phyloP scores from a whole-genome alignment of 148 eudicot genomes.

The Cornus suecica region DNA sequence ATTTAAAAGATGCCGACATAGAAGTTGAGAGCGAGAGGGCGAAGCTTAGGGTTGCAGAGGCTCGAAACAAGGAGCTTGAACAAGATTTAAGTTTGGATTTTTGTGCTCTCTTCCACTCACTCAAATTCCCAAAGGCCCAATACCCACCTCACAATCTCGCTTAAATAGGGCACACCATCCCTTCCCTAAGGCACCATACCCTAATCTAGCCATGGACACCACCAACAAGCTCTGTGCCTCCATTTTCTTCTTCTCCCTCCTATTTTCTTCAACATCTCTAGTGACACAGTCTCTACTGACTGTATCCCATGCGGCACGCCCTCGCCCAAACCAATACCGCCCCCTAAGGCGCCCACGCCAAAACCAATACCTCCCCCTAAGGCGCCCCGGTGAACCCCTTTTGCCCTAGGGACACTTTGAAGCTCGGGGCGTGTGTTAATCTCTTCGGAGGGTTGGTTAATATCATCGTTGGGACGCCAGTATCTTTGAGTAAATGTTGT shows the following conservation, averaged over 20 bases:
- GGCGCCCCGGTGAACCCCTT: conserved; percentile 21
- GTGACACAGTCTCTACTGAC: conserved; percentile 14
- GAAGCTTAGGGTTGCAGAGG: conserved; percentile 63
- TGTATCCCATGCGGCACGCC: conserved; percentile 24
- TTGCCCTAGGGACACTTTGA: conserved; percentile 44
- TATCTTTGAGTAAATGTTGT: conserved; percentile 35
- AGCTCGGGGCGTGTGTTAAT: conserved; percentile 43
- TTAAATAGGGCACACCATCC: not conserved
- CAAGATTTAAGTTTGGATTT: conserved; percentile 43
- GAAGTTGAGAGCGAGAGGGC: conserved; percentile 73
- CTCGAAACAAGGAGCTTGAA: conserved; percentile 65
- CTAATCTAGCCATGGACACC: not conserved
- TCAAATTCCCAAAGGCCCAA: not conserved
- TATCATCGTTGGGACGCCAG: conserved; percentile 23
- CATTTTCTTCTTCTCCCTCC: conserved; percentile 20
- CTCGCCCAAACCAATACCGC: conserved; percentile 18
- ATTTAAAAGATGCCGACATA: conserved; percentile 54
- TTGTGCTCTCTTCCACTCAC: not conserved
- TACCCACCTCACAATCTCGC: not conserved
- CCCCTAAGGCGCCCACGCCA: conserved; percentile 19
- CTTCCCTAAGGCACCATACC: not conserved
- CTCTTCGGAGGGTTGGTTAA: conserved; percentile 34
- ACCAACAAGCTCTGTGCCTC: not conserved
- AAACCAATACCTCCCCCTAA: conserved; percentile 21
- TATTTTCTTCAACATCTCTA: conserved; percentile 17